Evolutionary conservation across 495 filamentous ascomycete species (phyloP).

Genomic region (Aspergillus affinis): DNA sequence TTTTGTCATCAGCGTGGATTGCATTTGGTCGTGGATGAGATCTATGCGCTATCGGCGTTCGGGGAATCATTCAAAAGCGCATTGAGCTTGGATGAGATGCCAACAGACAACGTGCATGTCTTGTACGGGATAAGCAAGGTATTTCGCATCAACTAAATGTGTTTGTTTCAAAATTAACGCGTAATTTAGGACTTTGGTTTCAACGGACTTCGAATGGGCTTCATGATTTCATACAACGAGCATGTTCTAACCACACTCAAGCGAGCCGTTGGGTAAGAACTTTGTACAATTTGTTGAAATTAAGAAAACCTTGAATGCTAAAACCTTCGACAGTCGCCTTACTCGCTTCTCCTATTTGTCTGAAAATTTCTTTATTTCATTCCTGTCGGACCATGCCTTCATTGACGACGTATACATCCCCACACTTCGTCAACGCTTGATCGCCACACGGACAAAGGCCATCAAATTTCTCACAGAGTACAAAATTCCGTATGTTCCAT

Average conservation of each 20-base stretch:
- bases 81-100: background rate
- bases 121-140: background rate
- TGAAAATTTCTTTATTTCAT: background rate
- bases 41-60: constrained; percentile 3
- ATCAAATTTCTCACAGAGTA: background rate
- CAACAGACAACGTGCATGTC: background rate
- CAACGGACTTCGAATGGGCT: background rate
- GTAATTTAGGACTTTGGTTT: background rate
- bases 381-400: background rate
- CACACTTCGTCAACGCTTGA: background rate
- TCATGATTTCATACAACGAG: background rate
- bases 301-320: too few species aligned
- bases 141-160: background rate
- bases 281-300: background rate
- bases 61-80: background rate
- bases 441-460: background rate
- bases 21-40: constrained; percentile 9
- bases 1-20: constrained; percentile 1
- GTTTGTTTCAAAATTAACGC: too few species aligned
- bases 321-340: background rate
- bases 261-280: background rate
- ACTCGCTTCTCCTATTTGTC: background rate
- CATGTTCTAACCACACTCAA: background rate
- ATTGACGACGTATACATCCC: background rate
- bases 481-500: background rate